Base-by-base conservation (phyloP, 306 rosid species). In the Cercis canadensis region DNA sequence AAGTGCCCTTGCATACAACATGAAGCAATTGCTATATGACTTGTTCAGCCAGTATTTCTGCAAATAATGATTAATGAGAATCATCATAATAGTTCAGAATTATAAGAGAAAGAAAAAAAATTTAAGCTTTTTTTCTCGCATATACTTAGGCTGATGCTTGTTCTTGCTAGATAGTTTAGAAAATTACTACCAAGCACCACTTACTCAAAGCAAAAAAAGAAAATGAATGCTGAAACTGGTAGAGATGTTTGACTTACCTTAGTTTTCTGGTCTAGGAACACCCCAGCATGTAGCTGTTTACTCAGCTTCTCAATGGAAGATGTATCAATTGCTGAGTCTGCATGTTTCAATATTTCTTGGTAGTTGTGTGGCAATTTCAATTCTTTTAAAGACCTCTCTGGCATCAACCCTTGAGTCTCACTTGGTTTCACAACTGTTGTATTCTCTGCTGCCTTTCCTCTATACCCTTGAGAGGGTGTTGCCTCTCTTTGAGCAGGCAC, bases 1-100 rank as follows among this genome's bases (percentile, higher is more conserved):
- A 32, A 92, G 90, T 69, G 82, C 85, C 75, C 80, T 82, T 70
- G 97, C 89, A 77, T 78, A 89, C 72, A 92, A 16, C 88, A 82
- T 75, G 66, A 92, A 92, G 72, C 96, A 83, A 72, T 85, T 82
- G 57, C 33, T 11, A 54, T 86, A 79, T 44, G 57, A 44, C 32
- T 75, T 75, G 0, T 82, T 71, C 29, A 75, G 10, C 87, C 87
- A 82, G 45, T 70, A 75, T 65, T 75, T 75, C 86, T 82, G 67
- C 55, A 74, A 47, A 52, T 18, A 19, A 57, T 11, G 4, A 57
- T 43, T 39, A 9, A 51, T 3, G 57, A 51, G 15, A 51, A 62
- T 65, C 63, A 60, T 47, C 15, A 8, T 24, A 4, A 17, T 16
- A 19, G 32, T 51, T 49, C 2, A 49, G 10, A 24, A 24, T 24